Evolutionary conservation across 495 filamentous ascomycete species (phyloP), one percentile per base, ranked within the genome.

Genomic region (Lichina pygmaea): DNA sequence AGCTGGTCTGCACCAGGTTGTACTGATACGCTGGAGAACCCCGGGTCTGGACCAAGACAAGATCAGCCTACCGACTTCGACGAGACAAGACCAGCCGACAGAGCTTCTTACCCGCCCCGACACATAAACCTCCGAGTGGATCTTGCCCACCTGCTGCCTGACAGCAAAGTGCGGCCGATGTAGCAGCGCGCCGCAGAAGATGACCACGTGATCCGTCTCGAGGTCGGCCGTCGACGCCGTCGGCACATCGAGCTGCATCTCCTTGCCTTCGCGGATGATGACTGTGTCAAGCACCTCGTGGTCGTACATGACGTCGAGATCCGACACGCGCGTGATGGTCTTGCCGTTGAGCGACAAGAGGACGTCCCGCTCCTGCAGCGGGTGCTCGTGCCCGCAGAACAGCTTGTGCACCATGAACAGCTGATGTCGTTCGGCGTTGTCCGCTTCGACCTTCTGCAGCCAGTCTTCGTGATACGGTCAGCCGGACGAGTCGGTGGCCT

Each of bases 401-500:
- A 86, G 72, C 62, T 99, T 99, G 49, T 85, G 83, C 30, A 99
- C 80, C 81, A 99, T 91, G 65, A 99, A 99, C 16, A 99, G 71
- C 59, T 95, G 89, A 57, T 99, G 89, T 44, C 79, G 78, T 13
- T 86, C 74, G 8, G 81, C 78, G 53, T 94, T 93, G 45, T 84
- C 79, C 44, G 71, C 58, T 34, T 86, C 75, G 17, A 93, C 85
- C 59, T 79, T 76, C 50, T 78, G 67, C 51, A 95, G 93, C 91
- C 89, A 94, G 43, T 91, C 78, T 47, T 33, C 10, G n/a, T 15
- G 6, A 2, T 15, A 15, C 6, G 33, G 15, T 45, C 33, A 44
- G 37, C 37, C 9, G 17, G n/a, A 45, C 40, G 33, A 7, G 6
- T 43, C 6, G 13, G 33, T 1, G 7, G 11, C 13, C 0, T 5